phyloP scores from a whole-genome alignment of 2,329 filamentous ascomycete species.

The Phaeosphaeria sp. region DNA sequence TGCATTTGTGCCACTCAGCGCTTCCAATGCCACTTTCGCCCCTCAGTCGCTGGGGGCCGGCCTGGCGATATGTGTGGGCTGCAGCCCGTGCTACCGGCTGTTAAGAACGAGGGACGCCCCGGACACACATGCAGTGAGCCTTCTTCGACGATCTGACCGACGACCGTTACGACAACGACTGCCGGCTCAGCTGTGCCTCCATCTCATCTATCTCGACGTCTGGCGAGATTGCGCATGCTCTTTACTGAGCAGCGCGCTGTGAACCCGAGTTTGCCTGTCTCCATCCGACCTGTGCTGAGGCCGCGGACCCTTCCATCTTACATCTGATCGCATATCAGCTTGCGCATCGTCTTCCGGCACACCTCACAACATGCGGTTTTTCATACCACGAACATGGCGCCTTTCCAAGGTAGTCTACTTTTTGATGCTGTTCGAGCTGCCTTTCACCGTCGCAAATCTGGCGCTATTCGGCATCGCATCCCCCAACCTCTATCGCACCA shows the following conservation, averaged over 20 bases:
- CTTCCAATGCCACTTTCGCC: slow-evolving; percentile 33
- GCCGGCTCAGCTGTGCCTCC: slow-evolving; percentile 14
- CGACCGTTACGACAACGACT: slow-evolving; percentile 19
- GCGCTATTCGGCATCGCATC: slow-evolving; percentile 76
- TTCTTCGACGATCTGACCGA: slow-evolving; percentile 2
- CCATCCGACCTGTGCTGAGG: slow-evolving; percentile 14
- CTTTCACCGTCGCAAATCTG: slow-evolving; percentile 69
- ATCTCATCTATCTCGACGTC: slow-evolving; percentile 1
- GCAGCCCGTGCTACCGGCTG: slow-evolving; percentile 24
- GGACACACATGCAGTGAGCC: slow-evolving; percentile 1
- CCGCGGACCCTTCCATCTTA: slow-evolving; percentile 2
- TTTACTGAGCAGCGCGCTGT: slow-evolving; percentile 8
- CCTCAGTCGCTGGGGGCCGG: slow-evolving; percentile 20
- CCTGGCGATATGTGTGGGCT: slow-evolving; percentile 18
- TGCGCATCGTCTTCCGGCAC: background rate
- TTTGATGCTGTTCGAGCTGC: slow-evolving; percentile 71
- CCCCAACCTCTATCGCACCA: slow-evolving; percentile 74
- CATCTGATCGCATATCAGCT: slow-evolving; percentile 10
- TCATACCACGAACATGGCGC: slow-evolving; percentile 64
- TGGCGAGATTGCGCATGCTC: slow-evolving; percentile 10
- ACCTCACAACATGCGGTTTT: slow-evolving; percentile 47
- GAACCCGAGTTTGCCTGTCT: slow-evolving; percentile 10
- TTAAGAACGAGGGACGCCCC: slow-evolving; percentile 35
- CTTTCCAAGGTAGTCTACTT: slow-evolving; percentile 59
- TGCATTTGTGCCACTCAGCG: slow-evolving; percentile 41